Conservation (phyloP, 345 rosid species). For the Syzygium aromaticum region DNA sequence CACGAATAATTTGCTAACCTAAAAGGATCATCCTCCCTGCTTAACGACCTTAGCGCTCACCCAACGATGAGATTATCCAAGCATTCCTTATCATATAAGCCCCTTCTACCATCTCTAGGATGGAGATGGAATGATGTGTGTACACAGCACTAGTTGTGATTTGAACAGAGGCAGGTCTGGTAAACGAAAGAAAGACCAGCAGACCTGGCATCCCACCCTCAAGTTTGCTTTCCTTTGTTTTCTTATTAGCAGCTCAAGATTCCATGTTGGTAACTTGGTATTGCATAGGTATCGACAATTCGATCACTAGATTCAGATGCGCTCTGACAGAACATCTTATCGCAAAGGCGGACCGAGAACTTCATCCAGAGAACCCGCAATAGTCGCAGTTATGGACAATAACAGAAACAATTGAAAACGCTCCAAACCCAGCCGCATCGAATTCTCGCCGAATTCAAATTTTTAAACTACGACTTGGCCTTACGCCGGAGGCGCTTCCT, state of each 20-base stretch:
- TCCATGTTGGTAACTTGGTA: neutral
- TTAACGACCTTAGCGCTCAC: neutral
- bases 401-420: neutral
- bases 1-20: neutral
- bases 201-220: neutral
- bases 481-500: slow-evolving; percentile 47
- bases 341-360: neutral
- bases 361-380: neutral
- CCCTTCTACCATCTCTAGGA: neutral
- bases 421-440: neutral
- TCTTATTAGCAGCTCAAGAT: neutral
- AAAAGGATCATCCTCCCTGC: neutral
- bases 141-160: neutral
- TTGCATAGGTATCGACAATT: neutral
- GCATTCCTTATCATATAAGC: neutral
- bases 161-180: neutral
- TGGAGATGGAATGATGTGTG: neutral
- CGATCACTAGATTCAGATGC: neutral
- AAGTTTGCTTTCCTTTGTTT: neutral
- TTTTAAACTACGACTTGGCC: neutral
- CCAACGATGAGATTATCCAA: neutral
- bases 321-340: neutral
- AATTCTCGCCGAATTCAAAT: neutral
- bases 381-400: neutral
- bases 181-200: neutral